Percentiles rank a stretch among this genome's conserved stretches.
Conservation (phyloP, 2,329 filamentous ascomycete species). For the Monascus ruber region DNA sequence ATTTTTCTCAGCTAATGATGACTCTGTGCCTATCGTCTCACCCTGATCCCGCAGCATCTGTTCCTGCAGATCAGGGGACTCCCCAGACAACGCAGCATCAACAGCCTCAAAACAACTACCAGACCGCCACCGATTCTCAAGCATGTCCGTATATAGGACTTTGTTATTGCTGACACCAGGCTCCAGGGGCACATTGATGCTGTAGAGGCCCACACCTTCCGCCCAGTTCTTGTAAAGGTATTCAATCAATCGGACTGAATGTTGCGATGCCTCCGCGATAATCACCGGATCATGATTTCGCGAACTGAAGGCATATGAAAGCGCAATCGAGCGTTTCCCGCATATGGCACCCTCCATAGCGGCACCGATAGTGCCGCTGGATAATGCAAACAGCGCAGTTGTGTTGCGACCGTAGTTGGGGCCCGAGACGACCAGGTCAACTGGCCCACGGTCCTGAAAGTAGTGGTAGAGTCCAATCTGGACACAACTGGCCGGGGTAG, state of each 20-base stretch:
- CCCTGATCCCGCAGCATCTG: slow-evolving; percentile 58
- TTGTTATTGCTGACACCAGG: slow-evolving; percentile 60
- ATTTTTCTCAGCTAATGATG: slow-evolving; percentile 9
- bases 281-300: slow-evolving; percentile 72
- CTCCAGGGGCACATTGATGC: slow-evolving; percentile 78
- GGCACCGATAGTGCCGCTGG: slow-evolving; percentile 64
- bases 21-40: slow-evolving; percentile 25
- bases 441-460: slow-evolving; percentile 57
- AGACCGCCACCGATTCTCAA: slow-evolving; percentile 83
- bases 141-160: slow-evolving; percentile 70
- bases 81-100: slow-evolving; percentile 49
- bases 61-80: slow-evolving; percentile 56
- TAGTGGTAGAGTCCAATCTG: slow-evolving; percentile 75
- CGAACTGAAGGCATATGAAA: slow-evolving; percentile 84
- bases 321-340: slow-evolving; percentile 59
- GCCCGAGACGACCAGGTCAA: slow-evolving; percentile 68
- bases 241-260: slow-evolving; percentile 68
- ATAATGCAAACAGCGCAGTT: slow-evolving; percentile 67
- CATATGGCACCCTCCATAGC: slow-evolving; percentile 69
- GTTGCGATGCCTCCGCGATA: slow-evolving; percentile 63
- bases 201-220: slow-evolving; percentile 69
- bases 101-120: slow-evolving; percentile 80
- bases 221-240: slow-evolving; percentile 66
- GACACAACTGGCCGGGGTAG: slow-evolving; percentile 68
- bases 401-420: slow-evolving; percentile 79